phyloP scores from a whole-genome alignment of 495 filamentous ascomycete genomes.

The Amphirosellinia nigrospora region DNA sequence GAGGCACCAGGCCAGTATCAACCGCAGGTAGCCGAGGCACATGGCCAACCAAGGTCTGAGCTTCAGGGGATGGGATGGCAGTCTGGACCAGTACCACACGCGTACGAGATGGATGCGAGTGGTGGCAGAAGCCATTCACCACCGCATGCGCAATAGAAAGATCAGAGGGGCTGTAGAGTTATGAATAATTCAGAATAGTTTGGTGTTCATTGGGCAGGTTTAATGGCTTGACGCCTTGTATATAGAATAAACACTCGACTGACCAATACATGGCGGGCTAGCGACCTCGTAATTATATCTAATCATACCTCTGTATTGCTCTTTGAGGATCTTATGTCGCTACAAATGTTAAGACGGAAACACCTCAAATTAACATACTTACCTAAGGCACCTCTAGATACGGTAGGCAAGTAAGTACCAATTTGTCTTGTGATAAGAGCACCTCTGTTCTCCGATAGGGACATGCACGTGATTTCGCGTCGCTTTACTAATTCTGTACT shows the following conservation, averaged over 20 bases:
- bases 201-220: not conserved
- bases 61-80: slow-evolving; percentile 46
- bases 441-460: not conserved
- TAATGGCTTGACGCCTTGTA: not conserved
- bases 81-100: slow-evolving; percentile 43
- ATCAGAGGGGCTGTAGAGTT: not conserved
- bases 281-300: not conserved
- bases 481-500: not conserved
- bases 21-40: slow-evolving; percentile 31
- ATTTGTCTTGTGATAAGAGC: no score
- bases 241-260: not conserved
- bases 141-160: not conserved
- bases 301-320: not conserved
- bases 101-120: slow-evolving; percentile 49
- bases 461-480: slow-evolving; percentile 11
- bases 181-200: not conserved
- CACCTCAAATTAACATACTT: no score
- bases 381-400: no score
- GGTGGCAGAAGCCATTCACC: not conserved
- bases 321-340: not conserved
- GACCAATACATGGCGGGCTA: not conserved
- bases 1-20: slow-evolving; percentile 30
- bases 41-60: slow-evolving; percentile 35
- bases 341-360: not conserved
- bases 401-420: no score